A percentile compares a stretch with the other conserved stretches of the same genome.
These are phyloP conservation scores for Jatropha podagrica DNA, from an alignment of 441 rosid genomes.

Conservation along the genomic window DNA sequence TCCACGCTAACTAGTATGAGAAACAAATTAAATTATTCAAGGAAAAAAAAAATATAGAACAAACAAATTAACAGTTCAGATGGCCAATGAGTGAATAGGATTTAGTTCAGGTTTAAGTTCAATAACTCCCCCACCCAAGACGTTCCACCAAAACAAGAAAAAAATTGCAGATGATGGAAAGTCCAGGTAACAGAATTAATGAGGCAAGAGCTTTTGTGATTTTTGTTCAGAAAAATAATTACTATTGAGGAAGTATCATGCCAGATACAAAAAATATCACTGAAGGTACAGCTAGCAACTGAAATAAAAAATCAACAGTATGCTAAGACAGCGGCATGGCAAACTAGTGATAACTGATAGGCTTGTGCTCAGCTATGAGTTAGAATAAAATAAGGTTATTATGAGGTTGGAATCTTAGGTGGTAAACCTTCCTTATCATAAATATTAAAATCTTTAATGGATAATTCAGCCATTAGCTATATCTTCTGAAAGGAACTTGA, in stretches of 20 bases:
- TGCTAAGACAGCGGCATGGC: neutral
- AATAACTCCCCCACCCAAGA: neutral
- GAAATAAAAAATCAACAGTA: neutral
- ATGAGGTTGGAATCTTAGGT: neutral
- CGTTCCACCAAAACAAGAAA: neutral
- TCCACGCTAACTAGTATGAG: neutral
- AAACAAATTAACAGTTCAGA: conserved; percentile 1
- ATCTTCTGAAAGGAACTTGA: conserved; percentile 5
- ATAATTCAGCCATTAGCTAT: neutral
- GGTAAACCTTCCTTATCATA: neutral
- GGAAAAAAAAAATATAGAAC: neutral
- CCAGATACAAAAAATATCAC: neutral
- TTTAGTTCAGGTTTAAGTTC: neutral
- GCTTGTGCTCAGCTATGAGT: neutral
- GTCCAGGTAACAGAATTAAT: neutral
- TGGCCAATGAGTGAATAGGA: neutral
- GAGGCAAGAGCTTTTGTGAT: neutral
- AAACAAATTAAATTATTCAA: neutral
- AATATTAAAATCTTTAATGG: neutral
- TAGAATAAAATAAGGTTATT: neutral
- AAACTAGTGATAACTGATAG: too few relatives aligned
- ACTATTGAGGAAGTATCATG: neutral
- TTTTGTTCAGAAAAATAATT: too few relatives aligned
- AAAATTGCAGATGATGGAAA: neutral
- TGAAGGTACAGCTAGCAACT: neutral